These are phyloP conservation scores for Hydnomerulius pinastri DNA, from an alignment of 768 basidiomycete species.

Conservation along the genomic window DNA sequence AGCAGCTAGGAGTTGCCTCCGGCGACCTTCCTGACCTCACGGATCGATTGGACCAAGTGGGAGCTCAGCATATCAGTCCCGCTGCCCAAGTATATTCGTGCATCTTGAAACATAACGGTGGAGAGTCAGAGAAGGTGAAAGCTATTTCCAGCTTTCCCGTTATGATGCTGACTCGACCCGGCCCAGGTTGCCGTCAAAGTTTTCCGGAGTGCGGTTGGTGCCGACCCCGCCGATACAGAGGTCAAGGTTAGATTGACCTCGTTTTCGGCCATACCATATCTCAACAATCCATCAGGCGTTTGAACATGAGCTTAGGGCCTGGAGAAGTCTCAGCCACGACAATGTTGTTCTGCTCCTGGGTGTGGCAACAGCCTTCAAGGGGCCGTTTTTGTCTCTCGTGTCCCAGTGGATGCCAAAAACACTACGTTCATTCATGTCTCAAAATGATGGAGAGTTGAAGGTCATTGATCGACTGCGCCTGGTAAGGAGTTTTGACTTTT, in stretches of 20 bases:
- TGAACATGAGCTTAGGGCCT: constrained; percentile 18
- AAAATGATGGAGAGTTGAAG: constrained; percentile 3
- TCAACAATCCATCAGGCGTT: constrained; percentile 7
- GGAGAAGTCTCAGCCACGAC: constrained; percentile 17
- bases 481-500: constrained; percentile 8
- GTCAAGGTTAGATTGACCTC: neutral
- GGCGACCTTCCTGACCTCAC: too few relatives aligned
- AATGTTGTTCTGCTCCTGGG: constrained; percentile 22
- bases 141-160: neutral
- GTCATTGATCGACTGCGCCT: constrained; percentile 13
- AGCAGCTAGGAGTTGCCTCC: neutral
- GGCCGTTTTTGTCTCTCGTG: constrained; percentile 17
- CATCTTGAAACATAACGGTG: constrained; percentile 1
- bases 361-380: constrained; percentile 10
- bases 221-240: neutral
- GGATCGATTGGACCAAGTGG: too few relatives aligned
- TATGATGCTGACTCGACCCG: neutral
- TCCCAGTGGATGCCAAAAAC: constrained; percentile 13
- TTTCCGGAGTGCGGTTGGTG: neutral
- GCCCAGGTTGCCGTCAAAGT: constrained; percentile 1
- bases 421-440: constrained; percentile 5
- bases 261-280: neutral
- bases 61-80: too few relatives aligned
- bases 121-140: neutral
- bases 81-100: too few relatives aligned